Evolutionary conservation across 2,329 filamentous ascomycete species (phyloP).

Genomic region (Scedosporium minutisporum): DNA sequence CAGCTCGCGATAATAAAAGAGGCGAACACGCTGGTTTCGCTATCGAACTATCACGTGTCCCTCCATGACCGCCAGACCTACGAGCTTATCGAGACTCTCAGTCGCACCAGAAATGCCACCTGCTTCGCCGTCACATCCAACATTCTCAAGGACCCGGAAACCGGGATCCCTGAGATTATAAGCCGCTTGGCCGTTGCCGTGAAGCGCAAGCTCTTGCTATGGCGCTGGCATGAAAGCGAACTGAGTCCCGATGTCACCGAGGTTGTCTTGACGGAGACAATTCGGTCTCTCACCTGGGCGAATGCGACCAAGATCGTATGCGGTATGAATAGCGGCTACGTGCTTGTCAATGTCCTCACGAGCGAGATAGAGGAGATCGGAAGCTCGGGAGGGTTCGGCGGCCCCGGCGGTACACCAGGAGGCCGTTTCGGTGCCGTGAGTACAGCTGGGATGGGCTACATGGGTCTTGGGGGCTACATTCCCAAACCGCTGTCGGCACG

Average conservation of each 20-base stretch:
- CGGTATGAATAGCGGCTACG: constrained; percentile 85
- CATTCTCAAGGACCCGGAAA: constrained; percentile 80
- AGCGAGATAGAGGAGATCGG: constrained; percentile 67
- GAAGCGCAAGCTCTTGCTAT: constrained; percentile 79
- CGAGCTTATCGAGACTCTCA: constrained; percentile 66
- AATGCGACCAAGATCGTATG: constrained; percentile 78
- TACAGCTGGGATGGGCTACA: constrained; percentile 87
- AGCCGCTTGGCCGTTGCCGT: constrained; percentile 85
- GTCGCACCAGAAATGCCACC: constrained; percentile 77
- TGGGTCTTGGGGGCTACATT: constrained; percentile 85
- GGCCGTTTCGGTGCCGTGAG: constrained; percentile 75
- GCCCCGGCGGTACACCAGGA: constrained; percentile 50
- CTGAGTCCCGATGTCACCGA: constrained; percentile 64
- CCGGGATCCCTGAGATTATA: constrained; percentile 85
- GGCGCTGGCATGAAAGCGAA: constrained; percentile 96
- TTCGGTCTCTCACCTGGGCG: constrained; percentile 86
- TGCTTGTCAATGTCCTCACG: constrained; percentile 75
- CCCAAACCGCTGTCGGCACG: constrained; percentile 82
- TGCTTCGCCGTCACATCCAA: constrained; percentile 92
- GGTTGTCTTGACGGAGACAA: constrained; percentile 69
- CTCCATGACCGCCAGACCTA: constrained; percentile 85
- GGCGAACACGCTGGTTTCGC: constrained; percentile 78
- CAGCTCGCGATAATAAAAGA: constrained; percentile 95
- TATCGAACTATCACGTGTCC: constrained; percentile 83
- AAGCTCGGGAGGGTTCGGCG: constrained; percentile 63